These are phyloP conservation scores for Sparassis latifolia DNA, from an alignment of 1,284 basidiomycete genomes.

Conservation along the genomic window DNA sequence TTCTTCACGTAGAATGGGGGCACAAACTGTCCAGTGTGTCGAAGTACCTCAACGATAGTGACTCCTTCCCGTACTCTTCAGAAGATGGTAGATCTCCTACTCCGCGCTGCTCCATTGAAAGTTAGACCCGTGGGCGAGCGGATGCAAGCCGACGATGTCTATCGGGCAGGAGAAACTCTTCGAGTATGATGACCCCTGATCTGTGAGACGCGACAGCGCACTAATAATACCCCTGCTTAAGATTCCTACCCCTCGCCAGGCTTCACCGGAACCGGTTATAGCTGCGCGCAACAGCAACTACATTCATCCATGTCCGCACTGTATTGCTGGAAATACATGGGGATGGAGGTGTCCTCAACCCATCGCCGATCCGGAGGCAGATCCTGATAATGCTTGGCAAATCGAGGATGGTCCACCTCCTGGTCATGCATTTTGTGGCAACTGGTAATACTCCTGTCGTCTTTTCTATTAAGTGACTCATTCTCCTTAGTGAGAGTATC, in stretches of 20 bases:
- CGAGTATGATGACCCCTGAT: constrained; percentile 39
- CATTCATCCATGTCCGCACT: constrained; percentile 71
- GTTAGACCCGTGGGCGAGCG: constrained; percentile 59
- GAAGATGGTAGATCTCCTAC: constrained; percentile 58
- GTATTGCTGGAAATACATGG: constrained; percentile 53
- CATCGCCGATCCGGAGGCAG: constrained; percentile 56
- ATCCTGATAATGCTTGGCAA: constrained; percentile 64
- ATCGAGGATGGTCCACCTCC: constrained; percentile 67
- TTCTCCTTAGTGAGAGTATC: constrained; percentile 51
- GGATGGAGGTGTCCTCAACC: constrained; percentile 72
- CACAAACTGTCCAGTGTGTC: constrained; percentile 72
- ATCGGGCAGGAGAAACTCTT: constrained; percentile 54
- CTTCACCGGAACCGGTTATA: constrained; percentile 67
- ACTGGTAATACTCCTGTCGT: constrained; percentile 45
- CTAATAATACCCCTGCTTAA: constrained; percentile 21
- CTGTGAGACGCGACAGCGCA: not conserved
- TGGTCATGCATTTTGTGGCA: constrained; percentile 69
- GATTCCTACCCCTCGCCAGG: constrained; percentile 68
- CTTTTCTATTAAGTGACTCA: not conserved
- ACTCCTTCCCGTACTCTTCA: constrained; percentile 65
- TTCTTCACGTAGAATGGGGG: constrained; percentile 56
- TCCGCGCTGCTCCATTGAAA: constrained; percentile 58
- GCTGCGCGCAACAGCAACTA: constrained; percentile 51
- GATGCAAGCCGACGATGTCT: constrained; percentile 72
- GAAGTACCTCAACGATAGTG: constrained; percentile 57